Conservation (phyloP, 2,329 filamentous ascomycete genomes). For the Colletotrichum orbiculare region DNA sequence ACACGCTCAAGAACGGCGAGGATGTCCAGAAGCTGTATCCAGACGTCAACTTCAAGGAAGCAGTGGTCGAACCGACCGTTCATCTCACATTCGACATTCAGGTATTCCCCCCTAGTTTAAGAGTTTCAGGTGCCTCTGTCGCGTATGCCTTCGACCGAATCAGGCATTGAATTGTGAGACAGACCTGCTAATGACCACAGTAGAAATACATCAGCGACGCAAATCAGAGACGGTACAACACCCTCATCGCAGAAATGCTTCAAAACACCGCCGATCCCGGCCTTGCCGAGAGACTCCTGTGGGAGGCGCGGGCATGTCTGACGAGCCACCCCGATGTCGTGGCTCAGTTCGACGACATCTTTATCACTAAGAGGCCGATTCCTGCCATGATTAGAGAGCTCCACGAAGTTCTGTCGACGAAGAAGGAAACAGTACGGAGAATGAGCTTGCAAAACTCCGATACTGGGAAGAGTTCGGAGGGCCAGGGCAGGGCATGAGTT, state of each 20-base stretch:
- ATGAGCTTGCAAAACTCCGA: constrained; percentile 18
- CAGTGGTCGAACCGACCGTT: constrained; percentile 22
- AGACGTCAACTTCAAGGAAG: constrained; percentile 20
- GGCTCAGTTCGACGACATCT: constrained; percentile 26
- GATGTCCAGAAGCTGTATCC: constrained; percentile 23
- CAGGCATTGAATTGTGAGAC: neutral
- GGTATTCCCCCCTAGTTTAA: neutral
- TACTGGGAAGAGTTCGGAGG: neutral
- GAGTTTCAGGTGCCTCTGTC: neutral
- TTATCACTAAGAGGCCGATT: constrained; percentile 12
- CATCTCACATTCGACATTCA: constrained; percentile 30
- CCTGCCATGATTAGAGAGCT: constrained; percentile 20
- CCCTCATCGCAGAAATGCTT: constrained; percentile 30
- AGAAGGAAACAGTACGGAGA: constrained; percentile 13
- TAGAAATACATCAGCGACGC: constrained; percentile 29
- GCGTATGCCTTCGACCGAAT: neutral
- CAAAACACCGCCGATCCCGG: constrained; percentile 17
- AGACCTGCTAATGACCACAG: neutral
- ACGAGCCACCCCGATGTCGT: constrained; percentile 6
- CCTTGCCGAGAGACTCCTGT: constrained; percentile 23
- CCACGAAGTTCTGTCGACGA: constrained; percentile 29
- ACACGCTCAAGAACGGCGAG: constrained; percentile 20
- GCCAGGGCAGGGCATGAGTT: too few relatives aligned
- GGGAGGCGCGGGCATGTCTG: constrained; percentile 30
- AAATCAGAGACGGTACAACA: constrained; percentile 32